Conservation (phyloP, 257 asterid species). For the Ajuga chamaepitys region DNA sequence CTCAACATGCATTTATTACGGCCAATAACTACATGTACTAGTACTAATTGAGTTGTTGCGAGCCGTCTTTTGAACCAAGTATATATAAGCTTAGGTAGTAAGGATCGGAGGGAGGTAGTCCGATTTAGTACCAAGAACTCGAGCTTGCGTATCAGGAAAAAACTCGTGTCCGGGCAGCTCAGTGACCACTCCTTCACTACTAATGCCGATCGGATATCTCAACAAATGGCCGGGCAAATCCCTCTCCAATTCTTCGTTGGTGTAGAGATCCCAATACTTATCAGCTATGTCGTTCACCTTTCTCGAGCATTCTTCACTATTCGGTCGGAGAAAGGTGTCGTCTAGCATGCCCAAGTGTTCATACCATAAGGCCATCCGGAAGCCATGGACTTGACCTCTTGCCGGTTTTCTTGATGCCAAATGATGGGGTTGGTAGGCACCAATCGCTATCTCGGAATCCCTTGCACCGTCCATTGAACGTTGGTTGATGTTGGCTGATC, state of each 20-base stretch:
- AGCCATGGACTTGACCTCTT: slow-evolving; percentile 81
- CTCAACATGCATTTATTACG: slow-evolving; percentile 1
- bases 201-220: slow-evolving; percentile 51
- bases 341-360: slow-evolving; percentile 90
- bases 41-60: too few species aligned
- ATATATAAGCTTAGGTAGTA: slow-evolving; percentile 59
- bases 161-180: slow-evolving; percentile 63
- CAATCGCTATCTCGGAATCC: slow-evolving; percentile 87
- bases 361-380: slow-evolving; percentile 82
- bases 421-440: slow-evolving; percentile 78
- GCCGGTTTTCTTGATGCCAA: slow-evolving; percentile 48
- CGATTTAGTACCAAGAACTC: slow-evolving; percentile 52
- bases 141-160: slow-evolving; percentile 75
- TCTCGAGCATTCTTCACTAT: slow-evolving; percentile 38
- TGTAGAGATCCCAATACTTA: slow-evolving; percentile 61
- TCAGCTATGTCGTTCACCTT: slow-evolving; percentile 59
- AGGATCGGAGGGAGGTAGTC: slow-evolving; percentile 78
- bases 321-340: slow-evolving; percentile 52
- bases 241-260: slow-evolving; percentile 34
- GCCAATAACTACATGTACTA: too few species aligned
- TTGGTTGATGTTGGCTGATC: slow-evolving; percentile 94
- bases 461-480: slow-evolving; percentile 91
- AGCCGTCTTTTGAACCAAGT: too few species aligned
- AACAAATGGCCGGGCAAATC: slow-evolving; percentile 80
- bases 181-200: slow-evolving; percentile 41